Evolutionary conservation across 2,329 filamentous ascomycete species (phyloP).

Genomic region (Penicillium sp.): DNA sequence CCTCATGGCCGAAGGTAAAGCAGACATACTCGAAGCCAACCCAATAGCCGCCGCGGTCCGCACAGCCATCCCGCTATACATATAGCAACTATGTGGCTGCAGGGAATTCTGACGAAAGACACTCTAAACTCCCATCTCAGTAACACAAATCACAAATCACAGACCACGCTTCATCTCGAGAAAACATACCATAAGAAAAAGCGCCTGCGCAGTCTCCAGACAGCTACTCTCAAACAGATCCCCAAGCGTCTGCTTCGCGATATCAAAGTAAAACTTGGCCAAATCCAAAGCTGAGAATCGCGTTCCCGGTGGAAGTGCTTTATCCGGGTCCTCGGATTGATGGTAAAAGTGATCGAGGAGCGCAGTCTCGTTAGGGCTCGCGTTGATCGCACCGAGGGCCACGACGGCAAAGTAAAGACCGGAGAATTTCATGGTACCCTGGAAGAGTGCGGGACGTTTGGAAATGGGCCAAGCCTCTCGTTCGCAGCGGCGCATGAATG

Average conservation of each 20-base stretch:
- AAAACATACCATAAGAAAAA: conserved; percentile 8
- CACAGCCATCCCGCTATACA: background rate
- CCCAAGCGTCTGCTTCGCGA: conserved; percentile 29
- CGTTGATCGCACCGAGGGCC: background rate
- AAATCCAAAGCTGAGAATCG: conserved; percentile 26
- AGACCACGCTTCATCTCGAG: conserved; percentile 15
- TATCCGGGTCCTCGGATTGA: conserved; percentile 8
- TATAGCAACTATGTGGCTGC: conserved; percentile 37
- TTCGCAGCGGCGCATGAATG: background rate
- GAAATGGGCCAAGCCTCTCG: background rate
- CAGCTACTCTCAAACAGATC: conserved; percentile 35
- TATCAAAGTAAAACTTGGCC: conserved; percentile 31
- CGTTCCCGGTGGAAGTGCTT: background rate
- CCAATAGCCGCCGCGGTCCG: background rate
- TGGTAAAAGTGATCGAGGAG: conserved; percentile 24
- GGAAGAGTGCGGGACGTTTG: background rate
- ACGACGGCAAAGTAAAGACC: background rate
- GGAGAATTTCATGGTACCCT: background rate
- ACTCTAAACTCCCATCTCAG: background rate
- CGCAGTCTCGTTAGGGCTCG: background rate
- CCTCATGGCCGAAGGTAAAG: background rate
- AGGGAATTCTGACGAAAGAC: background rate
- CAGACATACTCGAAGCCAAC: background rate
- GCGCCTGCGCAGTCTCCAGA: conserved; percentile 13
- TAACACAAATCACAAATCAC: conserved; percentile 10